Base-by-base conservation (phyloP, 495 filamentous ascomycete species). In the Aspergillus egyptiacus region DNA sequence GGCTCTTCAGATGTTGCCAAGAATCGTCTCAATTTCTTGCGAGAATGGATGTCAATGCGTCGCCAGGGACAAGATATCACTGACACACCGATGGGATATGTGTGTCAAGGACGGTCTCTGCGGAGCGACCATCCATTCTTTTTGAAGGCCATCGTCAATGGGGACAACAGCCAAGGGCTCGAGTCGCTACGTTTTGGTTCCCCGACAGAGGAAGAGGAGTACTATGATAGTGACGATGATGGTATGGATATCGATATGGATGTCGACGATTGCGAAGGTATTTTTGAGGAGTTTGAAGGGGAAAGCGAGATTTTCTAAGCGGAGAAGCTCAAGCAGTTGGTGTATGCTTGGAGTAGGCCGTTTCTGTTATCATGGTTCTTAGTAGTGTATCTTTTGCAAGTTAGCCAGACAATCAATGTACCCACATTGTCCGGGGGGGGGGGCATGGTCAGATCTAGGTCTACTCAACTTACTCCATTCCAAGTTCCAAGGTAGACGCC, bases 11-110 rank as follows among this genome's bases (percentile, higher is more conserved):
- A 15, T 9, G 6, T 13, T 1, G 32, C 23, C 13, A 58, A 50
- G 34, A 37, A 18, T 4, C 24, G 33, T 6, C 44, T 58, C 10
- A 22, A 14, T 1, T 79, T 79, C 51, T 51, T 78, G 1, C 64
- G 72, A 9, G 75, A 80, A 14, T 81, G 75, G 76, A 59, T 80
- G 2, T 56, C 69, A 2, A 48, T 76, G 7, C 64, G 73, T 3
- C 69, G 75, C 14, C 73, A 75, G 41, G 73, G 73, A 2, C 74
- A 77, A 27, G 71, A 79, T 39, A 65, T 79, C 13, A 50, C 60
- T 19, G 72, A 79, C 28, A 82, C 78, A 0, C 78, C 75, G 1
- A 77, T 82, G 69, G 78, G 78, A 0, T 74, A 74, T 50, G 61
- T 82, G 6, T 75, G 71, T 35, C 70, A 69, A 0, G 73, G 70